These are phyloP conservation scores for Candida ficus DNA, from an alignment of 805 yeast genomes.

Conservation along the genomic window DNA sequence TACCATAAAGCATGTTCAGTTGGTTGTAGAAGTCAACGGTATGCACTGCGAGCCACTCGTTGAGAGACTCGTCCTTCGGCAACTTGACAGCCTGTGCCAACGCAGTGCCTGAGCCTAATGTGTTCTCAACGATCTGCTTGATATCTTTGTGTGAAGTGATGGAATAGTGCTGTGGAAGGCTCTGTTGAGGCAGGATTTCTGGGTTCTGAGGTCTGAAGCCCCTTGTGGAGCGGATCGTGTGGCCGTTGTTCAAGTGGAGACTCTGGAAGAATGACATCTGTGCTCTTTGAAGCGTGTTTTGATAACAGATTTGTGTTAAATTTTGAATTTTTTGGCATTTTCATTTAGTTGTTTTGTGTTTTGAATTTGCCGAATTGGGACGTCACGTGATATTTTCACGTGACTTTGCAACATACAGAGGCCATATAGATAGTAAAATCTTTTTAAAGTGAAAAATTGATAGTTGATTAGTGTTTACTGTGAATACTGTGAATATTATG, in stretches of 20 bases:
- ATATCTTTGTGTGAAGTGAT: constrained; percentile 64
- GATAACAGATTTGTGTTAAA: too few relatives aligned
- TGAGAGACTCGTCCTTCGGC: constrained; percentile 86
- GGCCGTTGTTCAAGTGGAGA: constrained; percentile 39
- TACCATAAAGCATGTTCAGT: constrained; percentile 92
- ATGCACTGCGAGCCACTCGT: constrained; percentile 96
- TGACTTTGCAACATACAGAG: constrained; percentile 8
- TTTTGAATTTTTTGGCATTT: constrained; percentile 9
- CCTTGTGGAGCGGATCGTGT: constrained; percentile 41
- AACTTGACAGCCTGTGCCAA: constrained; percentile 88
- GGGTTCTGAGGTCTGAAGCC: constrained; percentile 31
- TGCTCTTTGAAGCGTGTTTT: neutral
- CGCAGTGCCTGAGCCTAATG: constrained; percentile 88
- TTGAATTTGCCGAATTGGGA: neutral
- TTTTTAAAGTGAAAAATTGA: neutral
- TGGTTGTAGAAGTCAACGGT: constrained; percentile 97
- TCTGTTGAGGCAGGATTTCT: constrained; percentile 1
- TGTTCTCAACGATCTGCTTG: constrained; percentile 87
- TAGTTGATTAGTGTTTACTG: too few relatives aligned
- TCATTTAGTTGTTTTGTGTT: neutral
- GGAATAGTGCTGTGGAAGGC: constrained; percentile 23
- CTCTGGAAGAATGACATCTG: constrained; percentile 28
- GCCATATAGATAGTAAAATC: too few relatives aligned
- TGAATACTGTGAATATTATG: neutral
- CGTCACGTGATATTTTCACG: constrained; percentile 3